A percentile compares a stretch with the other conserved stretches of the same genome.
Evolutionary conservation across 208 protist genomes (phyloP).

Genomic region (Kentomonas sorsogonicus): DNA sequence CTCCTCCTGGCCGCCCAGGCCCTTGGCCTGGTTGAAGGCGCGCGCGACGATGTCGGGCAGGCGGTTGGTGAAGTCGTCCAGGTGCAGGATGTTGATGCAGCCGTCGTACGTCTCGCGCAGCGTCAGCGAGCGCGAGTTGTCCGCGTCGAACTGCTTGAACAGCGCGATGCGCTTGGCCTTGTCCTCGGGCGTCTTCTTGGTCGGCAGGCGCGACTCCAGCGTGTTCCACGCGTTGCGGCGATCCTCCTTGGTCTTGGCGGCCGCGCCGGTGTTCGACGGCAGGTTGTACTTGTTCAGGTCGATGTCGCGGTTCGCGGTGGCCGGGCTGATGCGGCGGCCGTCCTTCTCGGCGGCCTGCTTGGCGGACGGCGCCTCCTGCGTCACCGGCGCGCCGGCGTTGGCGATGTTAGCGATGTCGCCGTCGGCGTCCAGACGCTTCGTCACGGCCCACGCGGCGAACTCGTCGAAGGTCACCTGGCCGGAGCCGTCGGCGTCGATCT

Average conservation of each 20-base stretch:
- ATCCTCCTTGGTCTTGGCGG: conserved; percentile 24
- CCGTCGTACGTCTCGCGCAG: conserved; percentile 58
- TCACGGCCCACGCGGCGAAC: conserved; percentile 53
- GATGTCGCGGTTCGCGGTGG: conserved; percentile 4
- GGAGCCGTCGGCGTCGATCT: conserved; percentile 62
- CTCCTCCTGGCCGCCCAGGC: conserved; percentile 29
- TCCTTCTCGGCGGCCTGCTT: too few species aligned
- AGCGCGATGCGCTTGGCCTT: conserved; percentile 49
- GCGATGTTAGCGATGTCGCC: conserved; percentile 39
- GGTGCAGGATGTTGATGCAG: conserved; percentile 35
- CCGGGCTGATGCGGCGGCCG: background rate
- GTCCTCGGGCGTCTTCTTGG: conserved; percentile 28
- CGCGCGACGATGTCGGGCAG: conserved; percentile 16
- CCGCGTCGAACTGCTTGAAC: conserved; percentile 65
- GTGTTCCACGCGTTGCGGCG: conserved; percentile 37
- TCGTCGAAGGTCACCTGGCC: conserved; percentile 79
- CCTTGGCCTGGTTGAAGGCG: conserved; percentile 19
- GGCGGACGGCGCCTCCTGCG: too few species aligned
- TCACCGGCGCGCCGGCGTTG: background rate
- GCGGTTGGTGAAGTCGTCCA: conserved; percentile 55
- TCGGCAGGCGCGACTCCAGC: conserved; percentile 23
- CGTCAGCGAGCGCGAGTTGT: conserved; percentile 42
- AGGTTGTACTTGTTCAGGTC: conserved; percentile 13
- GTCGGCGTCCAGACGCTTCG: conserved; percentile 36
- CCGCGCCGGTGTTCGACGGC: conserved; percentile 20